These are phyloP conservation scores for Gossypium schwendimanii DNA, from an alignment of 441 rosid genomes.

Conservation along the genomic window DNA sequence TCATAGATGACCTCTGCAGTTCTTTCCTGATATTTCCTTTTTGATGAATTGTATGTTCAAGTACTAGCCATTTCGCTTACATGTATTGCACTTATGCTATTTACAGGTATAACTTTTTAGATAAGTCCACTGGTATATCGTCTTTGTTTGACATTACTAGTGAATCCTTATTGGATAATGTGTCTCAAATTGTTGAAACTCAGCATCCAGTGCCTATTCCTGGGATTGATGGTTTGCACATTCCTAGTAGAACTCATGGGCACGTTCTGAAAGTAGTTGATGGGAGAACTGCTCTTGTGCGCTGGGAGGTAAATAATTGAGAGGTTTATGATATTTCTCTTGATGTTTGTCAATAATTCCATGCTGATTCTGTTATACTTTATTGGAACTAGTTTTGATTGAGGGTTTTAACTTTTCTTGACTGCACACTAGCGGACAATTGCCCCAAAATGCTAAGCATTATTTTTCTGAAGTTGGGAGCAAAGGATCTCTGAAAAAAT, in stretches of 20 bases:
- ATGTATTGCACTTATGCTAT: constrained; percentile 11
- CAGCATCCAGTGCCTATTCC: constrained; percentile 52
- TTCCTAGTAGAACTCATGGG: constrained; percentile 78
- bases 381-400: not conserved
- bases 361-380: not conserved
- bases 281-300: constrained; percentile 74
- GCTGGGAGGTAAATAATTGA: constrained; percentile 79
- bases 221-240: constrained; percentile 70
- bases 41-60: constrained; percentile 4
- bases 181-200: constrained; percentile 68
- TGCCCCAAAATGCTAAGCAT: not conserved
- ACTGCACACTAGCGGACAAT: not conserved
- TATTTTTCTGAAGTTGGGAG: not conserved
- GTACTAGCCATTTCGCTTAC: not conserved
- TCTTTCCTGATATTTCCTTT: constrained; percentile 1
- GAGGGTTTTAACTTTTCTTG: not conserved
- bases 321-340: constrained; percentile 8
- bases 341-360: constrained; percentile 19
- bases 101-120: constrained; percentile 81
- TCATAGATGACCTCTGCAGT: not conserved
- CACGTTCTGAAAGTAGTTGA: constrained; percentile 51
- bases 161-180: constrained; percentile 45
- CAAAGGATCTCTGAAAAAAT: not conserved
- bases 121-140: constrained; percentile 81
- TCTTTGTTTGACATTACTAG: constrained; percentile 62